A percentile compares a stretch with the other conserved stretches of the same genome.
These are phyloP conservation scores for Komagataella ulmi DNA, from an alignment of 805 yeast genomes.

Conservation along the genomic window DNA sequence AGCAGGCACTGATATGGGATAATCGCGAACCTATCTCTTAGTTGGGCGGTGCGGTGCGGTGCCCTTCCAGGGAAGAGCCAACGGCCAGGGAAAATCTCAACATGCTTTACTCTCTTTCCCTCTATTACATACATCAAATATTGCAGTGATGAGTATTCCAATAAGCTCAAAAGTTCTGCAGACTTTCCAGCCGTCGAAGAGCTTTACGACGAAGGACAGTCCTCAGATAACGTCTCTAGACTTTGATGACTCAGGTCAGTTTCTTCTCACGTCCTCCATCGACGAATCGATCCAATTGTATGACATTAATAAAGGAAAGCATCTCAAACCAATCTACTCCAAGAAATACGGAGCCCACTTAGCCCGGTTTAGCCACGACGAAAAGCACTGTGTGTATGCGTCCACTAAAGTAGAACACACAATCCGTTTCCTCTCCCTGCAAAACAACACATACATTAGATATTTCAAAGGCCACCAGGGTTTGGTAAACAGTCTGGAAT, in stretches of 20 bases:
- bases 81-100: no score
- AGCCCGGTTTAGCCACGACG: slow-evolving; percentile 72
- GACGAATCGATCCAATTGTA: slow-evolving; percentile 79
- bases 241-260: slow-evolving; percentile 77
- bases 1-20: neutral
- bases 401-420: slow-evolving; percentile 72
- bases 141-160: slow-evolving; percentile 3
- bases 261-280: slow-evolving; percentile 59
- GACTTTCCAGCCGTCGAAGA: slow-evolving; percentile 21
- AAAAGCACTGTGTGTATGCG: slow-evolving; percentile 63
- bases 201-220: slow-evolving; percentile 22
- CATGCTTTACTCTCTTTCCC: neutral
- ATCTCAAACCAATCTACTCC: slow-evolving; percentile 54
- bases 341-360: slow-evolving; percentile 89
- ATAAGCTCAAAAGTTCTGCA: slow-evolving; percentile 7
- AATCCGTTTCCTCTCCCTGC: slow-evolving; percentile 62
- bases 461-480: slow-evolving; percentile 84
- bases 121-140: neutral
- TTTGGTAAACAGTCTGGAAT: slow-evolving; percentile 58
- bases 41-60: no score
- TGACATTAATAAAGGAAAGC: slow-evolving; percentile 58
- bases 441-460: slow-evolving; percentile 67
- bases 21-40: neutral
- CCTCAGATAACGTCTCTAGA: slow-evolving; percentile 57
- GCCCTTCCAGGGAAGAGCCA: neutral